phyloP scores from a whole-genome alignment of 2,329 filamentous ascomycete species.

The Myotisia sp. region DNA sequence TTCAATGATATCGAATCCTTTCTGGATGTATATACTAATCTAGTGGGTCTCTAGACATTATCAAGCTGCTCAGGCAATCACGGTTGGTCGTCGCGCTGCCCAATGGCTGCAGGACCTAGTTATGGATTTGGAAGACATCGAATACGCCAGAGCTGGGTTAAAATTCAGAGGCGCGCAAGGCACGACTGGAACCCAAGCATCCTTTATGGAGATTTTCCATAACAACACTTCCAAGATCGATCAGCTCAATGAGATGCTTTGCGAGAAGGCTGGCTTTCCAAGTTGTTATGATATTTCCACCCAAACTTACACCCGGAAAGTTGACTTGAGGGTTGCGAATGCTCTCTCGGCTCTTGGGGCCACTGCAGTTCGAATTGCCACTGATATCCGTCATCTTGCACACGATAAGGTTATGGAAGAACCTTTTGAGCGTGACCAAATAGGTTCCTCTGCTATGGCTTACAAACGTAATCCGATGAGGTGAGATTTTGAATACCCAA shows the following conservation, averaged over 20 bases:
- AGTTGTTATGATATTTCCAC: slow-evolving; percentile 51
- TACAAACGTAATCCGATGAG: slow-evolving; percentile 50
- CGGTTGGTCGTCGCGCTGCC: slow-evolving; percentile 53
- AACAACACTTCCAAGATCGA: slow-evolving; percentile 47
- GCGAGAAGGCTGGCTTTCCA: slow-evolving; percentile 50
- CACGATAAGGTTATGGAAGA: slow-evolving; percentile 73
- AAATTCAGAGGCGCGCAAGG: slow-evolving; percentile 60
- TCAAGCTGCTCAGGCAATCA: slow-evolving; percentile 38
- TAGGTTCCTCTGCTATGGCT: slow-evolving; percentile 53
- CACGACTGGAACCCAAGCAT: slow-evolving; percentile 66
- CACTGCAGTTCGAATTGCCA: slow-evolving; percentile 57
- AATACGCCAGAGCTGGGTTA: slow-evolving; percentile 53
- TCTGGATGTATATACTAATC: neutral
- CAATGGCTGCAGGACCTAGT: slow-evolving; percentile 65
- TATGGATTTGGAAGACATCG: slow-evolving; percentile 61
- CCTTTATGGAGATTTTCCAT: slow-evolving; percentile 57
- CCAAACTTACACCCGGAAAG: slow-evolving; percentile 66
- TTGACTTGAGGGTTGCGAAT: slow-evolving; percentile 68
- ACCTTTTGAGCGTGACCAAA: slow-evolving; percentile 67
- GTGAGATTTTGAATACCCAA: too few species aligned
- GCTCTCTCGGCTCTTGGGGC: slow-evolving; percentile 65
- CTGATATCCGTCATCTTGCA: slow-evolving; percentile 60
- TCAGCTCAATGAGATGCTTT: slow-evolving; percentile 48
- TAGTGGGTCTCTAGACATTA: slow-evolving; percentile 5
- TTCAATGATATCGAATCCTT: too few species aligned